A percentile compares a stretch with the other conserved stretches of the same genome.
Conservation (phyloP, 2,329 filamentous ascomycete species). For the Sarocladiaceae sp. region DNA sequence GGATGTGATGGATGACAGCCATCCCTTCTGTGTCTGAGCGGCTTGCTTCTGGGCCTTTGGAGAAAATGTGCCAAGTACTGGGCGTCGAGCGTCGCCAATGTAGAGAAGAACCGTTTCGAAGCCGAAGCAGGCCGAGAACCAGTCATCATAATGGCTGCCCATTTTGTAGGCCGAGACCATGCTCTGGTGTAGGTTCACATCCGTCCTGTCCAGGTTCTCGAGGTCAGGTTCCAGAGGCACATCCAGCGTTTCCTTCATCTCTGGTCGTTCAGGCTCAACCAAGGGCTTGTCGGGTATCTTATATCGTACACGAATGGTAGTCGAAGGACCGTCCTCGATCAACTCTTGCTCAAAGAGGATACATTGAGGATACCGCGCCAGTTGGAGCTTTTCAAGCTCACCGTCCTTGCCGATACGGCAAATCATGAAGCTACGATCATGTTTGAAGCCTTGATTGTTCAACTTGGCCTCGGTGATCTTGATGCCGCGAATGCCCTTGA, state of each 20-base stretch:
- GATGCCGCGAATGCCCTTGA: constrained; percentile 67
- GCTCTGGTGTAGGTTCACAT: constrained; percentile 57
- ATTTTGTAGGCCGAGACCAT: constrained; percentile 58
- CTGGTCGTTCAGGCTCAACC: constrained; percentile 27
- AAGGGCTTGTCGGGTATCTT: constrained; percentile 32
- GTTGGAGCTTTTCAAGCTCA: constrained; percentile 53
- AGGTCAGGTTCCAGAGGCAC: constrained; percentile 55
- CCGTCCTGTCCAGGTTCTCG: constrained; percentile 38
- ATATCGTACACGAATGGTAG: constrained; percentile 39
- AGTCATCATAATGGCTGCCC: constrained; percentile 54
- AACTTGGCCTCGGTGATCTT: constrained; percentile 48
- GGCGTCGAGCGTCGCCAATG: constrained; percentile 56
- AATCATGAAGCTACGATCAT: constrained; percentile 71
- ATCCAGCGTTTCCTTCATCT: constrained; percentile 36
- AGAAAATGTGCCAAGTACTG: constrained; percentile 54
- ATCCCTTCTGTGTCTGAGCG: constrained; percentile 23
- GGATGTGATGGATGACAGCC: constrained; percentile 29
- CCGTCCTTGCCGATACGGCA: constrained; percentile 43
- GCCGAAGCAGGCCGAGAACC: constrained; percentile 66
- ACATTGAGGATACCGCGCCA: constrained; percentile 54
- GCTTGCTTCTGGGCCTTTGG: constrained; percentile 28
- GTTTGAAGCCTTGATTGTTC: constrained; percentile 55
- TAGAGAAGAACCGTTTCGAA: constrained; percentile 59
- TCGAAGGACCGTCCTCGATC: constrained; percentile 20
- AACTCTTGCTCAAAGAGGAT: constrained; percentile 61